Conservation (phyloP, 2,329 filamentous ascomycete genomes). For the Ceratocystis cacaofunesta region DNA sequence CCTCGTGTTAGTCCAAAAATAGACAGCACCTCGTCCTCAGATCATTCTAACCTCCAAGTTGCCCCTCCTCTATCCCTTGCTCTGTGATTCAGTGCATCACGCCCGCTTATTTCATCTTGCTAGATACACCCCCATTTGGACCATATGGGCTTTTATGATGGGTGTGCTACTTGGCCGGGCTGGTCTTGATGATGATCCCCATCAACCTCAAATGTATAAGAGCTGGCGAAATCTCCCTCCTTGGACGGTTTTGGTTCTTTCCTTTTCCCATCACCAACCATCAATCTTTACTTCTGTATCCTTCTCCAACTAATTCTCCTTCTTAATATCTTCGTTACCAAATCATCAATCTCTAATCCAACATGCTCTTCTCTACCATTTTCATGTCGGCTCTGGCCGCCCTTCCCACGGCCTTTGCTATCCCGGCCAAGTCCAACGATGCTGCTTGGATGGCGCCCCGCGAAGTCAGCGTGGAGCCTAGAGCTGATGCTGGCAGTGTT, state of each 20-base stretch:
- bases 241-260: not conserved
- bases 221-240: not conserved
- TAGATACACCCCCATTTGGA: not conserved
- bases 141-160: not conserved
- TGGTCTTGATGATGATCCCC: not conserved
- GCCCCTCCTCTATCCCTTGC: not conserved
- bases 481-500: not conserved
- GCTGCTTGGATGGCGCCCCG: slow-evolving; percentile 20
- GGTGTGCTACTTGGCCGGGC: not conserved
- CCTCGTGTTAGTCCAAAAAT: not conserved
- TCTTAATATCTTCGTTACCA: not conserved
- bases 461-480: slow-evolving; percentile 13
- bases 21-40: not conserved
- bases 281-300: not conserved
- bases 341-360: not conserved
- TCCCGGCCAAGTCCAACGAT: slow-evolving; percentile 3
- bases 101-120: not conserved
- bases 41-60: not conserved
- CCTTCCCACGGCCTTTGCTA: slow-evolving; percentile 19
- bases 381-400: slow-evolving; percentile 18
- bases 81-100: not conserved
- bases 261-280: not conserved
- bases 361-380: slow-evolving; percentile 21
- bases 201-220: not conserved
- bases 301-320: not conserved